Evolutionary conservation across 2,329 filamentous ascomycete genomes (phyloP).

Genomic region (Didymella exigua): DNA sequence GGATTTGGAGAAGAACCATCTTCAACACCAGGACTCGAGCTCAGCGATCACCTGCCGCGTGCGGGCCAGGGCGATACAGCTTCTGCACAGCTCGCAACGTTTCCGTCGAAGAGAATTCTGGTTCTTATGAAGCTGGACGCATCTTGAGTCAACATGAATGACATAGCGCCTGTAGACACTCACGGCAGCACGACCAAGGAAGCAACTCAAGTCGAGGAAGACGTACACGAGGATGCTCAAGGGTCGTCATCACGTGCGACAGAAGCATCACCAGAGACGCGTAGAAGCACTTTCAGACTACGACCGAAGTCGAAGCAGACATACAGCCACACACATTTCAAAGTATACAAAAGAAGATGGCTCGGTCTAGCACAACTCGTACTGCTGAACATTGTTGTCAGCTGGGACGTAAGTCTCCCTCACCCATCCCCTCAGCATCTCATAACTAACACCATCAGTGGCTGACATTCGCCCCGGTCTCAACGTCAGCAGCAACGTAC

Average conservation of each 20-base stretch:
- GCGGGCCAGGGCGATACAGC: too few relatives aligned
- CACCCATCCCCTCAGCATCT: too few relatives aligned
- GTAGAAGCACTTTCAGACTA: background rate
- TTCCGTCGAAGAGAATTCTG: background rate
- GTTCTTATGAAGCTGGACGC: background rate
- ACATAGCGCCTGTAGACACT: constrained; percentile 5
- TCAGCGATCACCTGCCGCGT: background rate
- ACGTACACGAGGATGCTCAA: background rate
- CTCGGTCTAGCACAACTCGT: constrained; percentile 84
- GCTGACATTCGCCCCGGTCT: constrained; percentile 89
- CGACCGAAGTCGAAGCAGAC: constrained; percentile 21
- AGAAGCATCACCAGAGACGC: background rate
- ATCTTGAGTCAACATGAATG: constrained; percentile 2
- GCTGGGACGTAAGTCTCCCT: constrained; percentile 82
- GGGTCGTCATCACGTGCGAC: constrained; percentile 8
- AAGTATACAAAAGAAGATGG: constrained; percentile 83
- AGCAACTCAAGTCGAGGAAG: background rate
- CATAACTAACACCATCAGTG: constrained; percentile 62
- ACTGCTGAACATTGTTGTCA: constrained; percentile 88
- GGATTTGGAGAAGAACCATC: background rate
- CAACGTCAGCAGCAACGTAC: constrained; percentile 73
- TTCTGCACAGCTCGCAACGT: background rate
- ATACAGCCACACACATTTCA: constrained; percentile 45
- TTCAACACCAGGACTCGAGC: background rate
- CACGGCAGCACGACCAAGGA: constrained; percentile 6